Percentiles rank a stretch among this genome's conserved stretches.
phyloP scores from a whole-genome alignment of 176 grass and related monocot species.

The Musa itinerans region DNA sequence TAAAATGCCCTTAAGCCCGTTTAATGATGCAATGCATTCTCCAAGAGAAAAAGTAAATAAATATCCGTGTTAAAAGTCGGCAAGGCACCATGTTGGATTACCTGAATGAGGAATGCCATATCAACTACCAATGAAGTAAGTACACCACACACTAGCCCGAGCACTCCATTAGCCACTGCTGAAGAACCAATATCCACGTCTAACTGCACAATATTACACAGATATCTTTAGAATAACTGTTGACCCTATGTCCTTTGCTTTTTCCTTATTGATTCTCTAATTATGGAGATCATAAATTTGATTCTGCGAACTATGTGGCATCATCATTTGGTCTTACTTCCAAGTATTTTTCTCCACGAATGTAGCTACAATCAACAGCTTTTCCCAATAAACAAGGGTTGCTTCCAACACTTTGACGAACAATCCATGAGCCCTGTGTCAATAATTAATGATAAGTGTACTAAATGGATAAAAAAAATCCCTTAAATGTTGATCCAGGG shows the following conservation, averaged over 20 bases:
- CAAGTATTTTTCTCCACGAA: constrained; percentile 76
- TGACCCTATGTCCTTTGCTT: background rate
- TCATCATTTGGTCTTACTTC: constrained; percentile 45
- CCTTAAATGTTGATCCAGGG: background rate
- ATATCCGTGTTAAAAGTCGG: too few relatives aligned
- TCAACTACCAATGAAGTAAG: constrained; percentile 78
- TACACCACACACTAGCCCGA: constrained; percentile 89
- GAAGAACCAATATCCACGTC: constrained; percentile 99
- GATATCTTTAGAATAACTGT: background rate
- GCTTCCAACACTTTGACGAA: constrained; percentile 85
- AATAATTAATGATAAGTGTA: background rate
- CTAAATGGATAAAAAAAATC: background rate
- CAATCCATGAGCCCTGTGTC: constrained; percentile 89
- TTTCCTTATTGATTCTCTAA: background rate
- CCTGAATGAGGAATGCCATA: constrained; percentile 98
- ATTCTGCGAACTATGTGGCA: background rate
- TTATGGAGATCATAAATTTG: background rate
- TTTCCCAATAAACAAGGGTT: constrained; percentile 87
- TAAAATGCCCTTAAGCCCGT: too few relatives aligned
- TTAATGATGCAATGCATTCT: too few relatives aligned
- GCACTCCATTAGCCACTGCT: constrained; percentile 83
- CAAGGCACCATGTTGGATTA: constrained; percentile 11
- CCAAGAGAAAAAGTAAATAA: too few relatives aligned
- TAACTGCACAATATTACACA: constrained; percentile 35
- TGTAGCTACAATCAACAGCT: constrained; percentile 84